These are phyloP conservation scores for Gelatoporia subvermispora DNA, from an alignment of 768 basidiomycete genomes.

Conservation along the genomic window DNA sequence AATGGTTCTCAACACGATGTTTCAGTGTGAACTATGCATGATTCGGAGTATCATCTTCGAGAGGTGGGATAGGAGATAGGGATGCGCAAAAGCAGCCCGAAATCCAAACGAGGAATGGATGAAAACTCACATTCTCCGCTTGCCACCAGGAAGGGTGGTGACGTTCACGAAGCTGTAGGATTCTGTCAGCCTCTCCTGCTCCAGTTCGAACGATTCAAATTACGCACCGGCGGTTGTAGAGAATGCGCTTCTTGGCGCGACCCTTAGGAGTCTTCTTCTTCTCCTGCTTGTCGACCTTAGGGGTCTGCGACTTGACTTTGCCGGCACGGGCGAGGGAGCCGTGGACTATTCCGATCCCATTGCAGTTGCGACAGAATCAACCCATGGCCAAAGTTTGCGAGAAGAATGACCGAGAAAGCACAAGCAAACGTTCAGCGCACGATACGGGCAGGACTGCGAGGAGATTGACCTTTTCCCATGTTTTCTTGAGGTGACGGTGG, in stretches of 20 bases:
- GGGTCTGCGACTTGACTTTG: conserved; percentile 98
- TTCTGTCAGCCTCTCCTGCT: conserved; percentile 6
- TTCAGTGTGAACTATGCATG: conserved; percentile 98
- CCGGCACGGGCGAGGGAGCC: conserved; percentile 99
- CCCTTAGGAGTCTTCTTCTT: conserved; percentile 99
- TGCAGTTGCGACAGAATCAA: not conserved
- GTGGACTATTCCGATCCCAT: conserved; percentile 59
- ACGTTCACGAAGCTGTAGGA: conserved; percentile 87
- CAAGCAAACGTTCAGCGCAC: conserved; percentile 2
- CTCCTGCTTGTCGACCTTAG: conserved; percentile 97
- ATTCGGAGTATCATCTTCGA: conserved; percentile 52
- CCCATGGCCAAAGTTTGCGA: conserved; percentile 2
- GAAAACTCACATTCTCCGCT: conserved; percentile 88
- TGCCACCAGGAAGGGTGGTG: conserved; percentile 84
- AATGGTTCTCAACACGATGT: conserved; percentile 73
- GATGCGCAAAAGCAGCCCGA: not conserved
- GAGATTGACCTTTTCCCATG: conserved; percentile 63
- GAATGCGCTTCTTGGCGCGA: conserved; percentile 93
- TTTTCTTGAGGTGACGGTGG: conserved; percentile 53
- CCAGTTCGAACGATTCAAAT: not conserved
- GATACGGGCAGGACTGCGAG: not conserved
- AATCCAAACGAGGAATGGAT: conserved; percentile 3
- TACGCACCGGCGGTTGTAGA: conserved; percentile 89
- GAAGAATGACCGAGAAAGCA: not conserved
- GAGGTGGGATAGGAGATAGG: conserved; percentile 7